These are phyloP conservation scores for Fraxinus dipetala DNA, from an alignment of 305 asterid genomes.

Conservation along the genomic window DNA sequence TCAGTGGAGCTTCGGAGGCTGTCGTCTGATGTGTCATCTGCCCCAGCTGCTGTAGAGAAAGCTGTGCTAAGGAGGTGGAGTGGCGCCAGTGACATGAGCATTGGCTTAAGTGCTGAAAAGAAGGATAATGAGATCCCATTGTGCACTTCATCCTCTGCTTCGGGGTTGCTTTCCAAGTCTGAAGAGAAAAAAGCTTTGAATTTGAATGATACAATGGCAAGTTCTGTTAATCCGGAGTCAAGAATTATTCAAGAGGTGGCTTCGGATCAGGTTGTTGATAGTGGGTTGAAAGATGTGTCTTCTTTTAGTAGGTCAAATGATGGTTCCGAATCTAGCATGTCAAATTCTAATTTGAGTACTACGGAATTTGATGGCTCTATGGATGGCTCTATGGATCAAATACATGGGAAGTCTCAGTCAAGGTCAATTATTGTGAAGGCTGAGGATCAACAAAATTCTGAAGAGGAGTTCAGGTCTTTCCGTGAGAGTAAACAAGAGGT, in stretches of 20 bases:
- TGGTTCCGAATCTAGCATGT: not conserved
- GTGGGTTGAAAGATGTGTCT: conserved; percentile 35
- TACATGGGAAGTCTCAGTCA: conserved; percentile 38
- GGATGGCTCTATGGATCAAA: conserved; percentile 48
- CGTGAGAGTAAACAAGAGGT: conserved; percentile 31
- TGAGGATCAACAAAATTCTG: conserved; percentile 45
- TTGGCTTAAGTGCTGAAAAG: conserved; percentile 75
- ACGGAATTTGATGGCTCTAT: conserved; percentile 41
- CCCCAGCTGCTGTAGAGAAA: conserved; percentile 55
- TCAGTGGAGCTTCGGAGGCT: conserved; percentile 67
- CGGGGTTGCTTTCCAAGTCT: conserved; percentile 24
- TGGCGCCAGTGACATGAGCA: conserved; percentile 91
- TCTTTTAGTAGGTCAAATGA: conserved; percentile 28
- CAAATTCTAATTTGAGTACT: conserved; percentile 27
- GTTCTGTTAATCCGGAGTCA: conserved; percentile 44
- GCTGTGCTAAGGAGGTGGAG: conserved; percentile 88
- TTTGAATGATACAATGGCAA: conserved; percentile 31
- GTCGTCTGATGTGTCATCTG: conserved; percentile 63
- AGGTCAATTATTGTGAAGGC: conserved; percentile 35
- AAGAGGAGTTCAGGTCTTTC: conserved; percentile 31
- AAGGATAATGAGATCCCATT: conserved; percentile 61
- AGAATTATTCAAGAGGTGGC: conserved; percentile 29
- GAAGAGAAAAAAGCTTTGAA: conserved; percentile 34
- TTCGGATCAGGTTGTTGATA: conserved; percentile 27
- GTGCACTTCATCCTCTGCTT: conserved; percentile 47